Evolutionary conservation across 1,284 basidiomycete genomes (phyloP).

Genomic region (Blastosporella zonata): DNA sequence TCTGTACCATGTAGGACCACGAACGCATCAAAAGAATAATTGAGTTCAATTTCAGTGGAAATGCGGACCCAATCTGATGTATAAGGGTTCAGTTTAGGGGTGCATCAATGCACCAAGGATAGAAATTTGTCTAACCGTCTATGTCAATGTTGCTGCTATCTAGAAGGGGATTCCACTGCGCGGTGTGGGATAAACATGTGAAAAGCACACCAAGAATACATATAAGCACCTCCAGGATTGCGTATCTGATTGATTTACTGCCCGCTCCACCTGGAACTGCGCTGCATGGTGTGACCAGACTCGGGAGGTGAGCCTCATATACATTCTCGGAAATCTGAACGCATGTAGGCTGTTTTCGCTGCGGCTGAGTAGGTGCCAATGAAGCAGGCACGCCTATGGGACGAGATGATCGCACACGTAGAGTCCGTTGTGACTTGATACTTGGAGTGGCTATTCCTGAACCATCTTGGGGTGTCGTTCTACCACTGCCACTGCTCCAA

Average conservation of each 20-base stretch:
- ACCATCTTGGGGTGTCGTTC: slow-evolving; percentile 42
- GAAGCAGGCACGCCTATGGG: slow-evolving; percentile 53
- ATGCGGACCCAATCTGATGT: slow-evolving; percentile 82
- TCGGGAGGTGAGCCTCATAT: slow-evolving; percentile 70
- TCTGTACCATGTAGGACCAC: slow-evolving; percentile 92
- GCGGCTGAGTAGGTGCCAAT: slow-evolving; percentile 31
- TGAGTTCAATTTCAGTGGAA: slow-evolving; percentile 87
- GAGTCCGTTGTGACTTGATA: slow-evolving; percentile 41
- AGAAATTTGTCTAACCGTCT: slow-evolving; percentile 43
- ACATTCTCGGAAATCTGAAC: slow-evolving; percentile 53
- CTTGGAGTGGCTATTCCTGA: slow-evolving; percentile 19
- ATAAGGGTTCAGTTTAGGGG: slow-evolving; percentile 1
- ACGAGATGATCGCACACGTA: slow-evolving; percentile 69
- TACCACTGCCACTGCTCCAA: slow-evolving; percentile 59
- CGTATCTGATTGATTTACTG: slow-evolving; percentile 75
- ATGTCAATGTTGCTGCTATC: slow-evolving; percentile 89
- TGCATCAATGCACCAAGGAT: slow-evolving; percentile 17
- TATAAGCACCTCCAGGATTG: slow-evolving; percentile 70
- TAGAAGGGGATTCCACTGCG: slow-evolving; percentile 79
- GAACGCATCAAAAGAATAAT: slow-evolving; percentile 89
- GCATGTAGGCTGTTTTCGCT: slow-evolving; percentile 41
- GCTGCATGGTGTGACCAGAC: slow-evolving; percentile 72
- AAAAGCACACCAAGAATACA: neutral
- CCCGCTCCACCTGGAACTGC: slow-evolving; percentile 56
- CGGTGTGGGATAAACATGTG: slow-evolving; percentile 7